Conservation (phyloP, 805 yeast genomes). For the Cyberlindnera saturnus region DNA sequence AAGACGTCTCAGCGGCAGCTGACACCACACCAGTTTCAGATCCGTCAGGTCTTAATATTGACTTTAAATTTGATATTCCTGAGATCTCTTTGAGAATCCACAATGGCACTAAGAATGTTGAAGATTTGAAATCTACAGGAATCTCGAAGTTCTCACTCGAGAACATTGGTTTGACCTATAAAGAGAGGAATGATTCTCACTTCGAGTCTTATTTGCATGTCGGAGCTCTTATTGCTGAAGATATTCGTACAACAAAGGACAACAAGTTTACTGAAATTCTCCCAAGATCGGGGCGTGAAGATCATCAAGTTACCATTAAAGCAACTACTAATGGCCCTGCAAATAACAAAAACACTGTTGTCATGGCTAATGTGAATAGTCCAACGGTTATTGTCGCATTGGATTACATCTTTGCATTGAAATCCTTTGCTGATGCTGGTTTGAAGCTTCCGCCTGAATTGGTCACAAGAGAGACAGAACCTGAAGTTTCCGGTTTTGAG, state of each 20-base stretch:
- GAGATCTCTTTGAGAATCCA: constrained; percentile 55
- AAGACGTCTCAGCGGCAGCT: constrained; percentile 16
- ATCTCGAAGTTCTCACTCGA: constrained; percentile 57
- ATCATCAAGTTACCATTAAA: constrained; percentile 65
- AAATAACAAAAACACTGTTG: constrained; percentile 36
- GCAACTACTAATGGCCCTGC: constrained; percentile 37
- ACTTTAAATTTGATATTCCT: constrained; percentile 55
- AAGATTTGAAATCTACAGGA: constrained; percentile 32
- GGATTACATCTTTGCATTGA: constrained; percentile 78
- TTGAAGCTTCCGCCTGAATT: constrained; percentile 19
- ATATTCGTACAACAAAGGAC: constrained; percentile 53
- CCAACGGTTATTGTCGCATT: constrained; percentile 79
- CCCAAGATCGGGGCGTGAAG: constrained; percentile 58
- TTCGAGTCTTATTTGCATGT: constrained; percentile 57
- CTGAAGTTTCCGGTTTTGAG: neutral
- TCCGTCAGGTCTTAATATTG: constrained; percentile 30
- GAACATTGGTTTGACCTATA: constrained; percentile 45
- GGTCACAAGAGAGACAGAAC: neutral
- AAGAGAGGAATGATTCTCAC: constrained; percentile 47
- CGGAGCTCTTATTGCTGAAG: constrained; percentile 71
- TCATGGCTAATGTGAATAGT: constrained; percentile 64
- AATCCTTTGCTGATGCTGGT: constrained; percentile 52
- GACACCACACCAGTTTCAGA: constrained; percentile 13
- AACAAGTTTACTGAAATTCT: constrained; percentile 78
- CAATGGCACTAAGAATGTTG: constrained; percentile 39